Conservation (phyloP, 768 basidiomycete genomes). For the Xerocomellus dryophilus region DNA sequence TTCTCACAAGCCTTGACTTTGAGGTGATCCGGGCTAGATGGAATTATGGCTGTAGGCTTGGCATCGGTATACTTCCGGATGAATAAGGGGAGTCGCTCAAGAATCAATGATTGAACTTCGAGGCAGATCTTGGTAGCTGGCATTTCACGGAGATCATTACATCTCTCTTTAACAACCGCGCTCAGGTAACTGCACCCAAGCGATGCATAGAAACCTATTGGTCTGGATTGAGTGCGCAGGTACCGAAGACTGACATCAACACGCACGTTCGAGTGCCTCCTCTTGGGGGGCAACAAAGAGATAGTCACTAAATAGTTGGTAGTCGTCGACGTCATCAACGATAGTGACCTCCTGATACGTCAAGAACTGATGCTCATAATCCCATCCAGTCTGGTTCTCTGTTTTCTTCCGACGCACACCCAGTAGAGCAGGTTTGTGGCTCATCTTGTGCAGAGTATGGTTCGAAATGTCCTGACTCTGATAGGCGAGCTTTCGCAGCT, state of each 20-base stretch:
- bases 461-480: conserved; percentile 52
- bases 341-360: conserved; percentile 64
- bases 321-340: conserved; percentile 76
- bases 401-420: conserved; percentile 56
- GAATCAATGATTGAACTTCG: conserved; percentile 56
- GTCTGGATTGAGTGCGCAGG: not conserved
- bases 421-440: conserved; percentile 61
- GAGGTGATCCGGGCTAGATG: conserved; percentile 56
- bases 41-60: conserved; percentile 48
- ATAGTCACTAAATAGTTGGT: conserved; percentile 68
- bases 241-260: not conserved
- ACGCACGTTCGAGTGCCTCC: conserved; percentile 73
- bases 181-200: conserved; percentile 78
- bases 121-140: conserved; percentile 40
- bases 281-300: conserved; percentile 80
- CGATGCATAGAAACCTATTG: conserved; percentile 61
- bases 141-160: conserved; percentile 51
- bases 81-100: conserved; percentile 84
- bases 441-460: conserved; percentile 53
- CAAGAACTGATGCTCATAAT: conserved; percentile 63
- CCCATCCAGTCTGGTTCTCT: conserved; percentile 62
- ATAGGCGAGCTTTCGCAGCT: conserved; percentile 77
- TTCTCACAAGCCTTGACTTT: conserved; percentile 62
- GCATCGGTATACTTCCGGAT: conserved; percentile 76
- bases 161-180: conserved; percentile 67